These are phyloP conservation scores for Volvariella surrecta DNA, from an alignment of 1,284 basidiomycete genomes.

Conservation along the genomic window DNA sequence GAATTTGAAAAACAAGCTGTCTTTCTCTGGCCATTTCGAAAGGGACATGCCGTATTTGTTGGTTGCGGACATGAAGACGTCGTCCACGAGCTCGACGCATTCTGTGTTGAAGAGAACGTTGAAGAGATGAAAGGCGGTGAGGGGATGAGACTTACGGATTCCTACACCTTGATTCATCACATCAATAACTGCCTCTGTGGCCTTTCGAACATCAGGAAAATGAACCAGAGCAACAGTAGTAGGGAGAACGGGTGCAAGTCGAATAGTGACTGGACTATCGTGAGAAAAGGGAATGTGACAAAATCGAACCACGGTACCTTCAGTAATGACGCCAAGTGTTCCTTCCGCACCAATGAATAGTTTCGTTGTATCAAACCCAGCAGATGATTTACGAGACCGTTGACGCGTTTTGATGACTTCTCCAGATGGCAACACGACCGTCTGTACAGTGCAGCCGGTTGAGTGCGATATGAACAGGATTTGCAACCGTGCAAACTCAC, in stretches of 20 bases:
- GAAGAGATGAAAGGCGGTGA: slow-evolving; percentile 1
- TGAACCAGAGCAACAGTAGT: slow-evolving; percentile 66
- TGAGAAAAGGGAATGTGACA: neutral
- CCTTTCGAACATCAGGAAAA: slow-evolving; percentile 56
- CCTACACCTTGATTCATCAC: slow-evolving; percentile 69
- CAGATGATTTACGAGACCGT: slow-evolving; percentile 82
- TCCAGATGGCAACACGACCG: slow-evolving; percentile 83
- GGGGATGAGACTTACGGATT: slow-evolving; percentile 42
- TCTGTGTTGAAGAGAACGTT: slow-evolving; percentile 20
- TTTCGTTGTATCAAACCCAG: slow-evolving; percentile 88
- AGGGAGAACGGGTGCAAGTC: slow-evolving; percentile 74
- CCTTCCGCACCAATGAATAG: slow-evolving; percentile 94
- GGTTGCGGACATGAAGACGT: slow-evolving; percentile 61
- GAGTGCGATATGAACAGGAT: slow-evolving; percentile 3
- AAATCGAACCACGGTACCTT: slow-evolving; percentile 39
- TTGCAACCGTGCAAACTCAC: slow-evolving; percentile 25
- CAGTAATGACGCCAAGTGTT: slow-evolving; percentile 88
- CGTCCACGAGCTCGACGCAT: slow-evolving; percentile 77
- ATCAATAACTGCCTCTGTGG: slow-evolving; percentile 69
- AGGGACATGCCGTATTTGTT: slow-evolving; percentile 53
- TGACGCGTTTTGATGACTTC: slow-evolving; percentile 91
- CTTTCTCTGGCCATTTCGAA: slow-evolving; percentile 56
- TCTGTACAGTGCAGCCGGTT: slow-evolving; percentile 42
- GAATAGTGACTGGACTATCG: slow-evolving; percentile 52
- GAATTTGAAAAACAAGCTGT: slow-evolving; percentile 85